Base-by-base conservation (phyloP, 768 basidiomycete species). In the Collybia sordida region DNA sequence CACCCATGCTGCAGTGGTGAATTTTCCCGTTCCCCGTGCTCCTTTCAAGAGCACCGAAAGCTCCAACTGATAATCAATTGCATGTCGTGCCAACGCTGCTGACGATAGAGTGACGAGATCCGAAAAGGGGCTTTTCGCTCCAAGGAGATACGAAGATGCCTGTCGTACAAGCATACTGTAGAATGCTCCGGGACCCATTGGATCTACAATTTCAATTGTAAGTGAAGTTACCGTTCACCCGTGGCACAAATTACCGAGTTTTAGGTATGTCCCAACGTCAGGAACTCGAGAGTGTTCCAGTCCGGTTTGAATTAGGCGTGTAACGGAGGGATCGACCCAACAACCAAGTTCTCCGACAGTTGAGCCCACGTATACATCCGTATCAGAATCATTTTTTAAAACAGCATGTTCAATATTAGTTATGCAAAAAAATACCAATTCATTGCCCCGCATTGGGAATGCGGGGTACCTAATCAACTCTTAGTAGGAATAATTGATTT, bases 41-140 rank as follows among this genome's bases (percentile, higher is more conserved):
- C 96, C 96, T 53, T 86, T 87, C 35, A 98, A 62, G 1, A 97
- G 70, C 6, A 95, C 71, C 0, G 88, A 85, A 7, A 93, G 67
- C 39, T 82, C 79, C 2, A 94, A 70, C 41, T 79, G 73, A 49
- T 85, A 87, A 45, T 80, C 74, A 14, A 80, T 64, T 3, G 86
- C 81, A 28, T 76, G 68, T 3, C 76, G 76, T 1, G 79, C 72
- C 11, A 87, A 69, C 14, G 83, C 74, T 0, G 91, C 85, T 18
- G 78, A 77, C 1, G 78, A 67, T 42, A 95, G 64, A n/a, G 79
- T 71, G 37, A 75, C 57, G 6, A 94, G 64, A 58, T 76, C 81
- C 11, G 61, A 61, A 48, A 72, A 77, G 9, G 78, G 64, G 35
- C 70, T 72, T 17, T 64, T 52, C 18, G 64, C 57, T 12, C 66